phyloP scores from a whole-genome alignment of 2,329 filamentous ascomycete species.

The Samsoniella hepiali region DNA sequence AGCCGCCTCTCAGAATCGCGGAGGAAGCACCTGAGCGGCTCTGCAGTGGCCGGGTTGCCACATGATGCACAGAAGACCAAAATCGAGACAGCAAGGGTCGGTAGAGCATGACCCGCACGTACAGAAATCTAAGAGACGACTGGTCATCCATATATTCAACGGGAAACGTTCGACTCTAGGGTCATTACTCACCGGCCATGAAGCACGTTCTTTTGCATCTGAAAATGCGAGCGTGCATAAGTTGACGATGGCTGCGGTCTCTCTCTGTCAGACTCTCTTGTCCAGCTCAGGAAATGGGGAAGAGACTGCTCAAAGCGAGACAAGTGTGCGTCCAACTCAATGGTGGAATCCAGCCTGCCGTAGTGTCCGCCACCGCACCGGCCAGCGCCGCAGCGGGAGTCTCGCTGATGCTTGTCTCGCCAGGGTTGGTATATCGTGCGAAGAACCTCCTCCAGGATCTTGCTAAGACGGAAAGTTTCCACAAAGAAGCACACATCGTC shows the following conservation, averaged over 20 bases:
- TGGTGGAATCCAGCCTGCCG: constrained; percentile 14
- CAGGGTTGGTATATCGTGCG: constrained; percentile 32
- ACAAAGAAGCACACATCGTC: constrained; percentile 22
- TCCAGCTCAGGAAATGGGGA: background rate
- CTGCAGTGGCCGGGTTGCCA: background rate
- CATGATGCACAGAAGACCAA: background rate
- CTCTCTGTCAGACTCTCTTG: background rate
- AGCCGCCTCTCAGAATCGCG: background rate
- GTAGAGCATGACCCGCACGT: background rate
- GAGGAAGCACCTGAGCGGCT: background rate
- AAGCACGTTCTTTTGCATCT: background rate
- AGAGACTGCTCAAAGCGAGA: background rate
- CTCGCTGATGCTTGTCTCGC: background rate
- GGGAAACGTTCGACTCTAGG: background rate
- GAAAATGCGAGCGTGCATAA: background rate
- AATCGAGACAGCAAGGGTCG: background rate
- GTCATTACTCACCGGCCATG: background rate
- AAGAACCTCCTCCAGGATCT: constrained; percentile 30
- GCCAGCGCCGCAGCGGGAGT: background rate
- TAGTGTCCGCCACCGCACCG: background rate
- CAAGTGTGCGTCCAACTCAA: background rate
- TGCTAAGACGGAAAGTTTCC: constrained; percentile 23
- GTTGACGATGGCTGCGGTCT: background rate
- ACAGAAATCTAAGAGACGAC: background rate
- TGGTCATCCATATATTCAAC: background rate